Evolutionary conservation across 352 stramenopile species (phyloP).

Genomic region (Pythium rishiriense): DNA sequence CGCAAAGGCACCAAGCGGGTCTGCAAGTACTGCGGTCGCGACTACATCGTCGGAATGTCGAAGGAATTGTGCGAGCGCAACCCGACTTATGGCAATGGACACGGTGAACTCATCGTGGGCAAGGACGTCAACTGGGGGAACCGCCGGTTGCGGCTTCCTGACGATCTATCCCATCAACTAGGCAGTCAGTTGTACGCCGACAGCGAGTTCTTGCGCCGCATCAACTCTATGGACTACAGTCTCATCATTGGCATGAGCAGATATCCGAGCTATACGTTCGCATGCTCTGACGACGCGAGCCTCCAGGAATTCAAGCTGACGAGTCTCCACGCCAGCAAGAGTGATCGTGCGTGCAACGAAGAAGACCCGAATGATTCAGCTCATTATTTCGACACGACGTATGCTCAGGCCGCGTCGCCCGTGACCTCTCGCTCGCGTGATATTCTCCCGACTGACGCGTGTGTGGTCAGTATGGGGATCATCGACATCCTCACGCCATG

Average conservation of each 20-base stretch:
- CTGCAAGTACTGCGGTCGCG: slow-evolving; percentile 86
- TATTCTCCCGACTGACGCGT: slow-evolving; percentile 62
- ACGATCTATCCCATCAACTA: slow-evolving; percentile 70
- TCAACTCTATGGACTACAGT: slow-evolving; percentile 98
- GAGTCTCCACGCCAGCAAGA: slow-evolving; percentile 15
- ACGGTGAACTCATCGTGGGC: slow-evolving; percentile 77
- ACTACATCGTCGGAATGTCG: slow-evolving; percentile 87
- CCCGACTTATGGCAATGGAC: slow-evolving; percentile 55
- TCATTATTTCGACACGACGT: slow-evolving; percentile 35
- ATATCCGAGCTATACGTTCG: slow-evolving; percentile 26
- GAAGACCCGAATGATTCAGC: slow-evolving; percentile 35
- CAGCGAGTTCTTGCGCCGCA: slow-evolving; percentile 91
- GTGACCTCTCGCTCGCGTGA: slow-evolving; percentile 22
- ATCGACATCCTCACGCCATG: slow-evolving; percentile 97
- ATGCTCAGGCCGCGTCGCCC: slow-evolving; percentile 60
- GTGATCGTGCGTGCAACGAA: slow-evolving; percentile 4
- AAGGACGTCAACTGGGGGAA: slow-evolving; percentile 90
- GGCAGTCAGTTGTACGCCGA: slow-evolving; percentile 89
- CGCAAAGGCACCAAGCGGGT: slow-evolving; percentile 69
- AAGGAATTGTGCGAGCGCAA: slow-evolving; percentile 76
- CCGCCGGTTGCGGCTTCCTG: slow-evolving; percentile 66
- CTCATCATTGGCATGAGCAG: slow-evolving; percentile 92
- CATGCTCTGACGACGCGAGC: slow-evolving; percentile 23
- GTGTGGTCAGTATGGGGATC: slow-evolving; percentile 94
- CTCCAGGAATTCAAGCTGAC: slow-evolving; percentile 15